Conservation (phyloP, 2,329 filamentous ascomycete genomes). For the Cadophora sp. region DNA sequence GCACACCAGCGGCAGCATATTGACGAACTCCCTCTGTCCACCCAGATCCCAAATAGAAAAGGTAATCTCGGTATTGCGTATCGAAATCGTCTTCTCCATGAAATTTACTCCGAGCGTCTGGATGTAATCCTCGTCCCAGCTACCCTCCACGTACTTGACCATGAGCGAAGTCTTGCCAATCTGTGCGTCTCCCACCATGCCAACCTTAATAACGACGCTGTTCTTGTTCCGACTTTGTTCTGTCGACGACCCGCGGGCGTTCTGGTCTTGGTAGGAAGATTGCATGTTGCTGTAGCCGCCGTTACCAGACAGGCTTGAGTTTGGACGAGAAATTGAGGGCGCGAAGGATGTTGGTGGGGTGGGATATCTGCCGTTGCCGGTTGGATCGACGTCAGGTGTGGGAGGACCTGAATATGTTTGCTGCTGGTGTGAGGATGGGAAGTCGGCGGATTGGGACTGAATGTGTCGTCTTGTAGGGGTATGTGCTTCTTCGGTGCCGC, state of each 20-base stretch:
- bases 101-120: slow-evolving; percentile 99
- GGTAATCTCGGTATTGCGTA: slow-evolving; percentile 98
- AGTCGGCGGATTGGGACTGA: slow-evolving; percentile 45
- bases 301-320: slow-evolving; percentile 43
- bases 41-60: slow-evolving; percentile 99
- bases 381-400: slow-evolving; percentile 39
- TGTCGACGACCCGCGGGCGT: slow-evolving; percentile 37
- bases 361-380: slow-evolving; percentile 43
- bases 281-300: slow-evolving; percentile 43
- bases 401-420: slow-evolving; percentile 38
- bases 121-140: slow-evolving; percentile 99
- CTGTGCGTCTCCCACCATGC: slow-evolving; percentile 98
- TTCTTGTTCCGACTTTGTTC: slow-evolving; percentile 52
- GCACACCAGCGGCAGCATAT: slow-evolving; percentile 99
- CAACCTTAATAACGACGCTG: slow-evolving; percentile 97
- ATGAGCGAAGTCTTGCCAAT: slow-evolving; percentile 99
- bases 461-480: slow-evolving; percentile 42
- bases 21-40: slow-evolving; percentile 98
- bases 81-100: slow-evolving; percentile 99
- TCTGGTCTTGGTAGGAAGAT: slow-evolving; percentile 44
- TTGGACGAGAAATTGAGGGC: slow-evolving; percentile 44
- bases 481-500: slow-evolving; percentile 42
- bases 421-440: slow-evolving; percentile 39
- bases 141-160: slow-evolving; percentile 99
- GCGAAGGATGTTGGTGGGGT: slow-evolving; percentile 43